These are phyloP conservation scores for Kodamaea fukazawae DNA, from an alignment of 805 yeast species.

Conservation along the genomic window DNA sequence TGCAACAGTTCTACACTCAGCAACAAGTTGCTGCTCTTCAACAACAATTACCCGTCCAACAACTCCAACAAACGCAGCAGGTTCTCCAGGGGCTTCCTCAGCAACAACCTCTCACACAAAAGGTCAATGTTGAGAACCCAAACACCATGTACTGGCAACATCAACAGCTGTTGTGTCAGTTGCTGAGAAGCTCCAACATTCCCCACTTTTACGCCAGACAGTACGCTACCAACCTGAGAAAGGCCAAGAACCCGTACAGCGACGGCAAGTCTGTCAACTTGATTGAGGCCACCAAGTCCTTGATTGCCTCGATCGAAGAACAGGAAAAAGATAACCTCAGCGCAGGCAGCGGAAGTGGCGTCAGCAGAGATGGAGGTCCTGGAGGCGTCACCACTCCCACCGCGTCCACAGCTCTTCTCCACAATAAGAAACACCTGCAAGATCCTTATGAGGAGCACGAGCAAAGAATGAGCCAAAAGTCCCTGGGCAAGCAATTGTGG, in stretches of 20 bases:
- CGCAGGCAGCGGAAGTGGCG: slow-evolving; percentile 17
- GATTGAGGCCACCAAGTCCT: slow-evolving; percentile 41
- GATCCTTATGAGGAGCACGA: slow-evolving; percentile 62
- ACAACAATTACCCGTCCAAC: slow-evolving; percentile 10
- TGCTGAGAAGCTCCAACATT: slow-evolving; percentile 60
- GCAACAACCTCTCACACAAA: slow-evolving; percentile 20
- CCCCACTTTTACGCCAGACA: slow-evolving; percentile 84
- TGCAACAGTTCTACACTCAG: slow-evolving; percentile 12
- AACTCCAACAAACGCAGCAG: slow-evolving; percentile 11
- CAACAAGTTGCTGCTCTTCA: slow-evolving; percentile 12
- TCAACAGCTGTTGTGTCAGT: slow-evolving; percentile 67
- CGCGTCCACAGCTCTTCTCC: slow-evolving; percentile 31
- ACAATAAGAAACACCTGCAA: slow-evolving; percentile 40
- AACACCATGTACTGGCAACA: slow-evolving; percentile 68
- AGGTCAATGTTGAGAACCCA: slow-evolving; percentile 41
- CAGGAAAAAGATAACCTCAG: slow-evolving; percentile 43
- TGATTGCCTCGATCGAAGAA: slow-evolving; percentile 37
- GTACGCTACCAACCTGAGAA: slow-evolving; percentile 68
- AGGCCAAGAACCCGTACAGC: slow-evolving; percentile 36
- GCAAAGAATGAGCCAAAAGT: slow-evolving; percentile 57
- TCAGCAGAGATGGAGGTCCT: slow-evolving; percentile 12
- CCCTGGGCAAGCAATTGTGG: slow-evolving; percentile 83
- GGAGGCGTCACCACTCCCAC: slow-evolving; percentile 17
- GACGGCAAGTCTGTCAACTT: slow-evolving; percentile 38
- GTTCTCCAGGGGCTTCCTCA: slow-evolving; percentile 14